phyloP scores from a whole-genome alignment of 176 grass and related monocot genomes.

The Stipa capillata region DNA sequence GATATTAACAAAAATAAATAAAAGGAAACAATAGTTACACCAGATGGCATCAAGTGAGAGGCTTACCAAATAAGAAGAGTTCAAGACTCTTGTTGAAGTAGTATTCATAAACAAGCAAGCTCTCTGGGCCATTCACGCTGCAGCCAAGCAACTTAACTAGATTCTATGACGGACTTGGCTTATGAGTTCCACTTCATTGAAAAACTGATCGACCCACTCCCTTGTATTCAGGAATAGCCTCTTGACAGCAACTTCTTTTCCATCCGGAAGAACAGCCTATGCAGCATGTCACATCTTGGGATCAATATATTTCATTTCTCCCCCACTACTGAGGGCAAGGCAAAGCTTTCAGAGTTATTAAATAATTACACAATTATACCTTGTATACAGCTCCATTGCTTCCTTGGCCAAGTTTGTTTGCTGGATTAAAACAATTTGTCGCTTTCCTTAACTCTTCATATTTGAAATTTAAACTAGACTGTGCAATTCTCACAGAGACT shows the following conservation, averaged over 20 bases:
- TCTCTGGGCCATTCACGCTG: constrained; percentile 75
- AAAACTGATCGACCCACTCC: constrained; percentile 76
- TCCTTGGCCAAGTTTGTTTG: constrained; percentile 90
- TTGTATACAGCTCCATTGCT: constrained; percentile 78
- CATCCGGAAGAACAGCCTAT: constrained; percentile 64
- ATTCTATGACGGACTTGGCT: constrained; percentile 79
- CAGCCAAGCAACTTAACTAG: constrained; percentile 79
- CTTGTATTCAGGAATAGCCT: constrained; percentile 70
- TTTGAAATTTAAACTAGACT: constrained; percentile 75
- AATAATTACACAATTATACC: constrained; percentile 42
- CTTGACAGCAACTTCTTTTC: constrained; percentile 86
- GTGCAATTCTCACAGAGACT: constrained; percentile 39
- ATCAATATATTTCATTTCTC: background rate
- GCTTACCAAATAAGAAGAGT: constrained; percentile 72
- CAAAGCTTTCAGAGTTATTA: background rate
- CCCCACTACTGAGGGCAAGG: background rate
- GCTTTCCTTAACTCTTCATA: constrained; percentile 70
- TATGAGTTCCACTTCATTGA: constrained; percentile 79
- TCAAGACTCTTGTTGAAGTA: constrained; percentile 78
- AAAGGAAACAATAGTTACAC: background rate
- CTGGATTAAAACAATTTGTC: constrained; percentile 55
- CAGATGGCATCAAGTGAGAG: background rate
- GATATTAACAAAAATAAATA: background rate
- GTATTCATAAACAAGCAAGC: constrained; percentile 88
- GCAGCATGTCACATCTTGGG: background rate